Conservation (phyloP, 2,329 filamentous ascomycete species). For the Beauveria brongniartii region DNA sequence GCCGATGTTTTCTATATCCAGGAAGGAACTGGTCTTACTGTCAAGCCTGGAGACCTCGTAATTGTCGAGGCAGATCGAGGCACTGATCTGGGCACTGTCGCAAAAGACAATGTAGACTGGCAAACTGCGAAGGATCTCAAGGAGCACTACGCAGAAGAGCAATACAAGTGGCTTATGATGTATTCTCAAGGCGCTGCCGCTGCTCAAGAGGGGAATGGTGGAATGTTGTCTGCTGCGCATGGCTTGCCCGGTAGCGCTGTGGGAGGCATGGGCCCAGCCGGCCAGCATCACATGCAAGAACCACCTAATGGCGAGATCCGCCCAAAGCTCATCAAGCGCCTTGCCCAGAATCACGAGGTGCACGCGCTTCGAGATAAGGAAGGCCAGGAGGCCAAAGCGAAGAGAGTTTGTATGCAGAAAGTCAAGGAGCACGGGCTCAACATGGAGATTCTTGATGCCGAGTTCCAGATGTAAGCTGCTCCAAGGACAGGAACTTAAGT, state of each 20-base stretch:
- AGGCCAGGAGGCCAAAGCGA: slow-evolving; percentile 94
- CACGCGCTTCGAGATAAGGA: slow-evolving; percentile 88
- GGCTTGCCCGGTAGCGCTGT: slow-evolving; percentile 62
- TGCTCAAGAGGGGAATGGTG: slow-evolving; percentile 52
- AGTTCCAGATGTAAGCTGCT: slow-evolving; percentile 85
- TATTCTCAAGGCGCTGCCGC: slow-evolving; percentile 74
- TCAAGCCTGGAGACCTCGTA: slow-evolving; percentile 87
- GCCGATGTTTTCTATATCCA: slow-evolving; percentile 97
- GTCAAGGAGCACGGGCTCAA: slow-evolving; percentile 89
- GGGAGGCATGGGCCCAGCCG: slow-evolving; percentile 69
- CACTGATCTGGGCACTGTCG: slow-evolving; percentile 89
- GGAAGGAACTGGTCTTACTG: slow-evolving; percentile 84
- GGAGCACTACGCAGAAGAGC: slow-evolving; percentile 86
- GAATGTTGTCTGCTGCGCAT: slow-evolving; percentile 55
- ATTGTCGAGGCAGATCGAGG: slow-evolving; percentile 97
- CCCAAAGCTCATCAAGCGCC: slow-evolving; percentile 92
- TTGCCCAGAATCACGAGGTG: slow-evolving; percentile 87
- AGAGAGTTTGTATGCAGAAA: slow-evolving; percentile 93
- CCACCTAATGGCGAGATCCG: slow-evolving; percentile 69
- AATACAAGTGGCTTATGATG: slow-evolving; percentile 99
- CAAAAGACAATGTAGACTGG: slow-evolving; percentile 79
- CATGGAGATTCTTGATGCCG: slow-evolving; percentile 98
- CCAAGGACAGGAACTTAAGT: background rate
- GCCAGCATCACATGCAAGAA: slow-evolving; percentile 65
- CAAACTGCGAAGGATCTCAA: slow-evolving; percentile 82